Evolutionary conservation across 192 early-diverging fungal species (phyloP).

Genomic region (Coemansia sp.): DNA sequence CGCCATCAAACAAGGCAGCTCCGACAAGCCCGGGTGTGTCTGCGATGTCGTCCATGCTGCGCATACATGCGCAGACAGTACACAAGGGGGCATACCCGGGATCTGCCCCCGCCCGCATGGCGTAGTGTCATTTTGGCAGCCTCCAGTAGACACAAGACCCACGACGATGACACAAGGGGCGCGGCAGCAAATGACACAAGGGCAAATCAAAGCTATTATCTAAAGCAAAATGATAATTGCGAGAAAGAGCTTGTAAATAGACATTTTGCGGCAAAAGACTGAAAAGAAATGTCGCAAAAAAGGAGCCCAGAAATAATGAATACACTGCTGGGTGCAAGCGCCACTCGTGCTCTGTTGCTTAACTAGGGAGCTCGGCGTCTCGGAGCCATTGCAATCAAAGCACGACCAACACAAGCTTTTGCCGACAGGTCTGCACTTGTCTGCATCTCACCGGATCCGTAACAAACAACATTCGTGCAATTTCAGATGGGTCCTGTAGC

Average conservation of each 20-base stretch:
- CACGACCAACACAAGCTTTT: background rate
- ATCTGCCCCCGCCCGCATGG: background rate
- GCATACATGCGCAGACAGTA: background rate
- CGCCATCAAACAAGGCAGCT: background rate
- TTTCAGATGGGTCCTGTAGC: background rate
- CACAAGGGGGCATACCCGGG: background rate
- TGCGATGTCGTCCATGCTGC: background rate
- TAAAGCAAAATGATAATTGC: background rate
- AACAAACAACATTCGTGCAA: background rate
- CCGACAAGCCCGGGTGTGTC: background rate
- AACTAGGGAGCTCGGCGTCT: background rate
- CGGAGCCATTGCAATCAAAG: background rate
- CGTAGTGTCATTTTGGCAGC: conserved; percentile 4
- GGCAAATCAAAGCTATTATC: background rate
- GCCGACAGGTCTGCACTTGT: background rate
- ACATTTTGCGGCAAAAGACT: background rate
- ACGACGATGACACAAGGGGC: conserved; percentile 5
- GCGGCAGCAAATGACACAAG: background rate
- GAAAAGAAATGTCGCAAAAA: background rate
- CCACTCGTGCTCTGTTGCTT: background rate
- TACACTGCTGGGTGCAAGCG: background rate
- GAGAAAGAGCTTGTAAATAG: conserved; percentile 3
- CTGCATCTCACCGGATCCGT: background rate
- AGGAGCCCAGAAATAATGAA: background rate
- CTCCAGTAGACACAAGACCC: conserved; percentile 8